phyloP scores from a whole-genome alignment of 768 basidiomycete species.

The Lepiota brunneoincarnata region DNA sequence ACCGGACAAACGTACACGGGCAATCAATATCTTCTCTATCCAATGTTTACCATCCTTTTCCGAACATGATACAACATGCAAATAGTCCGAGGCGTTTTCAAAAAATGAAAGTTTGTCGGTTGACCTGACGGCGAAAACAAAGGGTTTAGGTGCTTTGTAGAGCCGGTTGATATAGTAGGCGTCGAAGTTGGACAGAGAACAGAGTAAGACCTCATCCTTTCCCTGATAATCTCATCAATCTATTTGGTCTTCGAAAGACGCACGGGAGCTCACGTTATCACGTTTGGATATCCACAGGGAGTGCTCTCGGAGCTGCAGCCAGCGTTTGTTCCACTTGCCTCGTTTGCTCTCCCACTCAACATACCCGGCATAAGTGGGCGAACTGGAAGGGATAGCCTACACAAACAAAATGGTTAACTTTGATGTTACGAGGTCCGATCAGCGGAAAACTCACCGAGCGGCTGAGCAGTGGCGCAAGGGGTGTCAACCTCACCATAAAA shows the following conservation, averaged over 20 bases:
- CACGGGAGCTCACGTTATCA: constrained; percentile 60
- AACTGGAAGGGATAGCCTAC: constrained; percentile 42
- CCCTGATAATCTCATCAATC: constrained; percentile 42
- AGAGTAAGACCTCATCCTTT: constrained; percentile 81
- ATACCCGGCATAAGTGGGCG: constrained; percentile 52
- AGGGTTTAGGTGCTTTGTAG: constrained; percentile 82
- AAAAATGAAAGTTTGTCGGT: constrained; percentile 85
- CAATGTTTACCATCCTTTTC: constrained; percentile 72
- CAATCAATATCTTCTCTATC: constrained; percentile 79
- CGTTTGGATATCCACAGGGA: constrained; percentile 86
- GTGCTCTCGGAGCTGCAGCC: constrained; percentile 85
- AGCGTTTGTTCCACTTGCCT: constrained; percentile 95
- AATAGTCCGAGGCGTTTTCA: constrained; percentile 84
- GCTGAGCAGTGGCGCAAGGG: constrained; percentile 56
- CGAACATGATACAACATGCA: constrained; percentile 81
- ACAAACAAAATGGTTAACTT: constrained; percentile 12
- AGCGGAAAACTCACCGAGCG: constrained; percentile 47
- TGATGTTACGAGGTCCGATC: neutral
- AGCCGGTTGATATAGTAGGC: constrained; percentile 75
- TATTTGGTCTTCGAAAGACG: constrained; percentile 8
- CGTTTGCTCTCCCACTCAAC: constrained; percentile 89
- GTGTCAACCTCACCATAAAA: constrained; percentile 76
- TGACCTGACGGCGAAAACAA: constrained; percentile 84
- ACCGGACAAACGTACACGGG: constrained; percentile 57
- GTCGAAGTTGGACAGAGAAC: constrained; percentile 87